Percentiles rank a stretch among this genome's conserved stretches.
Conservation (phyloP, 2,329 filamentous ascomycete species). For the Lachnellula willkommii region DNA sequence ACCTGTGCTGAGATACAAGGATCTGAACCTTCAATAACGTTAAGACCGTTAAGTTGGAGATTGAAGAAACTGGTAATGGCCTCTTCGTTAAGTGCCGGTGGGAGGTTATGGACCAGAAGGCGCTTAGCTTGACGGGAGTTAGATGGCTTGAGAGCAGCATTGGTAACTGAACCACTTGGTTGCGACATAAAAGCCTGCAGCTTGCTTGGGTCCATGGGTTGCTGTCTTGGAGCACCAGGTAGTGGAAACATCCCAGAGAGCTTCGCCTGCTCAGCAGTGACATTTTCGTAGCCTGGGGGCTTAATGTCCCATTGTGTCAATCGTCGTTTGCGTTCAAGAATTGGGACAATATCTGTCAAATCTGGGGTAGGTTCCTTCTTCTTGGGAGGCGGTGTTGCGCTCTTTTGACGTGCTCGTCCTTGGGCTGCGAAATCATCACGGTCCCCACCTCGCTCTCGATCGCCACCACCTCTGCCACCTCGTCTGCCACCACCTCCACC, state of each 20-base stretch:
- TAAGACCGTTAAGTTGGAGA: constrained; percentile 91
- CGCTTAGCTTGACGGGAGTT: constrained; percentile 94
- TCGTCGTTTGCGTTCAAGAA: constrained; percentile 82
- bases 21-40: constrained; percentile 77
- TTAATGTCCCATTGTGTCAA: constrained; percentile 99
- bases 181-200: constrained; percentile 95
- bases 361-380: constrained; percentile 95
- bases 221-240: constrained; percentile 87
- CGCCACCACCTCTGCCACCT: constrained; percentile 36
- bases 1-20: constrained; percentile 82
- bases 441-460: constrained; percentile 44
- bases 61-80: constrained; percentile 83
- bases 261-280: constrained; percentile 97
- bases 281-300: constrained; percentile 94
- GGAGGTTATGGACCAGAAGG: constrained; percentile 80
- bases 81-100: constrained; percentile 68
- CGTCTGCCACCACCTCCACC: constrained; percentile 44
- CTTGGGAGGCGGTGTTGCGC: constrained; percentile 74
- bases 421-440: constrained; percentile 18
- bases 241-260: constrained; percentile 98
- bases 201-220: constrained; percentile 90
- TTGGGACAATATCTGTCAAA: constrained; percentile 75
- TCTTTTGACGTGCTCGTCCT: constrained; percentile 50
- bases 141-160: constrained; percentile 79
- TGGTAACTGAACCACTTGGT: constrained; percentile 61